A percentile compares a stretch with the other conserved stretches of the same genome.
Conservation (phyloP, 2,329 filamentous ascomycete genomes). For the Polychaeton citri region DNA sequence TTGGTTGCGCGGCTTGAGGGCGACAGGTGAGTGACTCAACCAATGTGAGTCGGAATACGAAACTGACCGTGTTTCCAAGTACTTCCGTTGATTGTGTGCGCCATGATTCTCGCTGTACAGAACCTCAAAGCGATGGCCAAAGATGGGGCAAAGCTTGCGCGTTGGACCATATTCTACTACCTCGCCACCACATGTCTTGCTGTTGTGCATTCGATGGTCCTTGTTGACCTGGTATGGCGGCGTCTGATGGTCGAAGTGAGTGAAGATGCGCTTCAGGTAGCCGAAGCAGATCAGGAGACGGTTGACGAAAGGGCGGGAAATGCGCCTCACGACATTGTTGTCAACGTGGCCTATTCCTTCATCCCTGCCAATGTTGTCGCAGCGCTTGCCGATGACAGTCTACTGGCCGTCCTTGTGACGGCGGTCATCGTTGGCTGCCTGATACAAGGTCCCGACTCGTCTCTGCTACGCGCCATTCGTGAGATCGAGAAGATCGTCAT, state of each 20-base stretch:
- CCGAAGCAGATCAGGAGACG: constrained; percentile 20
- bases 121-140: constrained; percentile 34
- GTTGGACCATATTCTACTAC: constrained; percentile 39
- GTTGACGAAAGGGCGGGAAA: constrained; percentile 23
- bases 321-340: constrained; percentile 30
- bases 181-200: constrained; percentile 37
- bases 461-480: constrained; percentile 30
- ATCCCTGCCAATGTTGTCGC: constrained; percentile 37
- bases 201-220: constrained; percentile 34
- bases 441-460: constrained; percentile 28
- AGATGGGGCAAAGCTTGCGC: constrained; percentile 32
- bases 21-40: constrained; percentile 25
- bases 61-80: constrained; percentile 21
- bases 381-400: constrained; percentile 33
- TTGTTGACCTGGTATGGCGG: constrained; percentile 36
- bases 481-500: constrained; percentile 38
- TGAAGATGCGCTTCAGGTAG: constrained; percentile 20
- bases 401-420: constrained; percentile 35
- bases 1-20: constrained; percentile 38
- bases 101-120: constrained; percentile 40
- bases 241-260: constrained; percentile 30
- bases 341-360: constrained; percentile 37
- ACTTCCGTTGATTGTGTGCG: constrained; percentile 38
- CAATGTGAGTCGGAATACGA: constrained; percentile 5
- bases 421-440: constrained; percentile 36